Percentiles rank a stretch among this genome's conserved stretches.
phyloP scores from a whole-genome alignment of 257 asterid species.

The Prunella vulgaris region DNA sequence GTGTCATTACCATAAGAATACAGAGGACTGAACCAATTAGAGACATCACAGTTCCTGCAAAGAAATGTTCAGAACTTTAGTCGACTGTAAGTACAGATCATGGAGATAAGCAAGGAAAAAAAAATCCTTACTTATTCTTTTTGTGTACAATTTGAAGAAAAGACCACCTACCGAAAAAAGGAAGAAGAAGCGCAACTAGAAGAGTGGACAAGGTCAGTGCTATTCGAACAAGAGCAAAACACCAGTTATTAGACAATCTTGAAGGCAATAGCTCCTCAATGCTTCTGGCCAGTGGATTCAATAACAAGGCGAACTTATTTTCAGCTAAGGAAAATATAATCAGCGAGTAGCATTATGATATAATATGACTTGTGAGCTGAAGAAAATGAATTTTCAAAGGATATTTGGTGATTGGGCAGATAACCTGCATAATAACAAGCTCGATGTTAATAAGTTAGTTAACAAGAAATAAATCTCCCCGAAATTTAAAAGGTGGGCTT shows the following conservation, averaged over 20 bases:
- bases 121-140: not conserved
- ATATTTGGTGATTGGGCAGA: constrained; percentile 86
- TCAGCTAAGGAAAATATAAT: constrained; percentile 43
- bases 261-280: constrained; percentile 77
- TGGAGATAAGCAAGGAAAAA: no score
- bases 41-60: constrained; percentile 82
- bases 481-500: not conserved
- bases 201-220: constrained; percentile 59
- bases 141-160: not conserved
- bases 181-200: constrained; percentile 65
- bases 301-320: constrained; percentile 56
- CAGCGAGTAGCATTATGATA: not conserved
- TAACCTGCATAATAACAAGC: constrained; percentile 49
- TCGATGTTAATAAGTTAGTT: not conserved
- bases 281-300: constrained; percentile 85
- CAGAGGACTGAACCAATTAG: constrained; percentile 78
- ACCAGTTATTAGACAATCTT: constrained; percentile 39
- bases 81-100: not conserved
- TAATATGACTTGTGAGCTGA: not conserved
- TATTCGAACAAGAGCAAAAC: constrained; percentile 59
- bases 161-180: constrained; percentile 62
- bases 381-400: constrained; percentile 33
- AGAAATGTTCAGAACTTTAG: not conserved
- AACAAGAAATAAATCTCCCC: not conserved
- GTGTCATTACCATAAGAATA: constrained; percentile 57